Evolutionary conservation across 2,329 filamentous ascomycete species (phyloP), one percentile per base, ranked within the genome.

Genomic region (Sclerotiophoma versabilis): DNA sequence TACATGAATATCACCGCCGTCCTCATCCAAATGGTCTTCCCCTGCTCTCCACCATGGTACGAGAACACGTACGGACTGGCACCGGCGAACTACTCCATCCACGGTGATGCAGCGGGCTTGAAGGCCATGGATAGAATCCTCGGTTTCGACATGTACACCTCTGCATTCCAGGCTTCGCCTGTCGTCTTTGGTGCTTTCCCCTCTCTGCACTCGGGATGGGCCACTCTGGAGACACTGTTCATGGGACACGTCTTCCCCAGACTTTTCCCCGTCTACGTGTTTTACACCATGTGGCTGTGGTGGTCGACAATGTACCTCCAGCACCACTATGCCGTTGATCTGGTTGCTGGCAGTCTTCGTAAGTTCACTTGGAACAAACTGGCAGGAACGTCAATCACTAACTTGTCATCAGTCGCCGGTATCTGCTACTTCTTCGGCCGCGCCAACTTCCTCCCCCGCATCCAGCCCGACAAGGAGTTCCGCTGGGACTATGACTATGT

Each of bases 241-340:
- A 90, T 98, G 87, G 91, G 89, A 76, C 89, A 96, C 76, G 87
- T 91, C 73, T 97, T 98, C 81, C 93, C 93, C 4, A 87, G 86
- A 57, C 84, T 96, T 63, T 87, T 90, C 63, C 86, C 88, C 11
- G 77, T 95, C 47, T 96, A 96, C 77, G 84, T 93, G 60, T 82
- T 84, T 60, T 98, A 97, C 76, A 89, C 90, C 37, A 84, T 90
- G 72, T 97, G 93, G 93, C 87, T 97, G 68, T 97, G 92, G 91
- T 98, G 93, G 92, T 90, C 93, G 11, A 98, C 93, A 64, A 96
- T 98, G 92, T 97, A 98, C 73, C 85, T 98, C 46, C 96, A 91
- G 69, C 93, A 98, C 77, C 93, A 98, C 79, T 98, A 98, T 73
- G 93, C 93, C 26, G 90, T 98, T 33, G 93, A 98, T 75, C 82